A percentile compares a stretch with the other conserved stretches of the same genome.
These are phyloP conservation scores for Aspergillus sclerotialis DNA, from an alignment of 2,329 filamentous ascomycete genomes.

Conservation along the genomic window DNA sequence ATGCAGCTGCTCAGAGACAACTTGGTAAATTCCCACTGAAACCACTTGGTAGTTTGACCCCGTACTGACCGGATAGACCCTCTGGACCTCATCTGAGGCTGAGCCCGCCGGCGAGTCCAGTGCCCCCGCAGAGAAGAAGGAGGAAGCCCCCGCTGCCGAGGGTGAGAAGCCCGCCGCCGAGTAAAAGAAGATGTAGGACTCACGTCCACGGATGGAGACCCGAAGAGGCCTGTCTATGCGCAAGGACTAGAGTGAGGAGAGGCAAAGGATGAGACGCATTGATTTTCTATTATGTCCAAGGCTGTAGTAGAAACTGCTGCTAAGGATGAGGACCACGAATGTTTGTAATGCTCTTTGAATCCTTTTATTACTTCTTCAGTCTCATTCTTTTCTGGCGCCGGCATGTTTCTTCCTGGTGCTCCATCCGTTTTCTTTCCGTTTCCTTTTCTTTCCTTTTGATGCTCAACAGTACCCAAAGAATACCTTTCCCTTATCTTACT, in stretches of 20 bases:
- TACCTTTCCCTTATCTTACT: slow-evolving; percentile 17
- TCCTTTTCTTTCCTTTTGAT: slow-evolving; percentile 1
- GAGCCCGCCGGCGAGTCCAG: slow-evolving; percentile 61
- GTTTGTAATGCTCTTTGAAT: slow-evolving; percentile 3
- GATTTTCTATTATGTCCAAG: slow-evolving; percentile 3
- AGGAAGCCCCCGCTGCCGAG: slow-evolving; percentile 34
- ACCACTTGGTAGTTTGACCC: not conserved
- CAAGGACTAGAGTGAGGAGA: slow-evolving; percentile 2
- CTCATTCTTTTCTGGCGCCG: too few relatives aligned
- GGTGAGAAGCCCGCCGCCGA: slow-evolving; percentile 39
- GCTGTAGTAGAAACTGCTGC: slow-evolving; percentile 4
- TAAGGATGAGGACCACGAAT: slow-evolving; percentile 5
- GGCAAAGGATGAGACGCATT: slow-evolving; percentile 6
- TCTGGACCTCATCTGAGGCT: slow-evolving; percentile 98
- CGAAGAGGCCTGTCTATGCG: slow-evolving; percentile 5
- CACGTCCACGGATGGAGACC: slow-evolving; percentile 15
- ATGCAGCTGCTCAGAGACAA: slow-evolving; percentile 99
- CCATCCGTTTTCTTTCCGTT: slow-evolving; percentile 3
- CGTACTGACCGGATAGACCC: slow-evolving; percentile 58
- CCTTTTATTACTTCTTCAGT: too few relatives aligned
- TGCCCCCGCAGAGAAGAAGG: slow-evolving; percentile 35
- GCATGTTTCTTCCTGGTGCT: too few relatives aligned
- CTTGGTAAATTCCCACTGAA: slow-evolving; percentile 56
- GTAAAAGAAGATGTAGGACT: slow-evolving; percentile 34
- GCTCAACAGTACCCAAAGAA: slow-evolving; percentile 20